Base-by-base conservation (phyloP, 345 rosid species). In the Salix arbutifolia region DNA sequence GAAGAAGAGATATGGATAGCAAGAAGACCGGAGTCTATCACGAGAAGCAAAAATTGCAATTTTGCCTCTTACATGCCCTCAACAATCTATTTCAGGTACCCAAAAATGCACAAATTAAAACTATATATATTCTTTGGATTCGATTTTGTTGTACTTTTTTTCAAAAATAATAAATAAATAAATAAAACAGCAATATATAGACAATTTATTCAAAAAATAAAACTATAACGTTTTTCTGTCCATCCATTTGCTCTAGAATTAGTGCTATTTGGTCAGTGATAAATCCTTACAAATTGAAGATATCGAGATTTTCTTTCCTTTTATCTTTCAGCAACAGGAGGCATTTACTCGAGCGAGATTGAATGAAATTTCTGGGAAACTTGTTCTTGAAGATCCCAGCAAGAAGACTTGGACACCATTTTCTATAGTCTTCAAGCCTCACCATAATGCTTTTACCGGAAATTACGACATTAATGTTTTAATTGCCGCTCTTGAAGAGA, bases 1-100 rank as follows among this genome's bases (percentile, higher is more conserved):
- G 62, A 23, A 21, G 10, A 66, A 66, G 44, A 28, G 69, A 26
- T 16, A 91, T 84, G 94, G 81, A 87, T 19, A 78, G 28, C 73
- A 71, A 71, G 72, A 82, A 83, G 77, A 73, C 90, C 2, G 48
- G 68, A 72, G 81, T 96, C 65, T 93, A 88, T 79, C 99, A 93
- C 82, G 98, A 93, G 80, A 89, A 81, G 73, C 98, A 96, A 80
- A 87, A 89, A 74, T 77, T 96, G 13, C 98, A 96, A 37, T 90
- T 90, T 69, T 93, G 98, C 83, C 95, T 93, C 78, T 76, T 93
- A 16, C 98, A 96, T 85, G 78, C 91, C 13, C 98, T 96, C 77
- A 93, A 92, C 89, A 96, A 89, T 83, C 93, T 96, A 79, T 93
- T 93, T 80, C 98, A 93, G 98, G 99, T 92, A 52, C 46, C 13